Base-by-base conservation (phyloP, 2,329 filamentous ascomycete species). In the Aspergillus versicolor region DNA sequence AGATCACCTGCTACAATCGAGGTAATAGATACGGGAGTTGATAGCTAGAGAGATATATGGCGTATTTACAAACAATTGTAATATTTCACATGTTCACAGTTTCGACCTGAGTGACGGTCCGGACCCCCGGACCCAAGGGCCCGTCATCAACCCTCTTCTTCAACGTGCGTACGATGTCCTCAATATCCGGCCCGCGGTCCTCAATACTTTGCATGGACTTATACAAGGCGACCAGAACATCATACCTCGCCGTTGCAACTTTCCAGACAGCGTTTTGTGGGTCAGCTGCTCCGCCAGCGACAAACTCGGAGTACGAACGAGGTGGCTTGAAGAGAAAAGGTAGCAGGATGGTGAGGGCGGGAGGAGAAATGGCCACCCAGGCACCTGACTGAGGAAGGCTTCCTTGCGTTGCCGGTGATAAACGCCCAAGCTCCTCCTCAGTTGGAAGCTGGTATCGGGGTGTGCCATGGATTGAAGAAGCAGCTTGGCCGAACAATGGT, bases 281-380 rank as follows among this genome's bases (percentile, higher is more conserved):
- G 64, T 85, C 84, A 2, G 81, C 82, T 9, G 79, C 74, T 9
- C 84, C 83, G 38, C 77, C 75, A 13, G 81, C 82, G 0, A 85
- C 83, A n/a, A 85, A 76, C 53, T 83, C 84, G 12, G 80, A 79
- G 58, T 83, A 85, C 0, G 79, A 81, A 30, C 81, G 79, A 1
- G 84, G 79, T 3, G 83, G 82, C 53, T 80, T 81, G 54, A 86
- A 77, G 2, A 87, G 73, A 63, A 82, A 84, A 0, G 84, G 83
- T 0, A 86, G 68, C 0, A 85, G 74, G 2, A 76, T 76, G 52
- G 73, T 80, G 56, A 79, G 73, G 45, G 76, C 81, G 47, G 73
- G 79, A 0, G 82, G 81, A 3, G 80, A 77, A 15, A 85, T 74
- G 8, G 84, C 74, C 1, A 82, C 76, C 63, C 81, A 79, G 21